phyloP scores from a whole-genome alignment of 2,329 filamentous ascomycete species.

The Aspergillus unguis region DNA sequence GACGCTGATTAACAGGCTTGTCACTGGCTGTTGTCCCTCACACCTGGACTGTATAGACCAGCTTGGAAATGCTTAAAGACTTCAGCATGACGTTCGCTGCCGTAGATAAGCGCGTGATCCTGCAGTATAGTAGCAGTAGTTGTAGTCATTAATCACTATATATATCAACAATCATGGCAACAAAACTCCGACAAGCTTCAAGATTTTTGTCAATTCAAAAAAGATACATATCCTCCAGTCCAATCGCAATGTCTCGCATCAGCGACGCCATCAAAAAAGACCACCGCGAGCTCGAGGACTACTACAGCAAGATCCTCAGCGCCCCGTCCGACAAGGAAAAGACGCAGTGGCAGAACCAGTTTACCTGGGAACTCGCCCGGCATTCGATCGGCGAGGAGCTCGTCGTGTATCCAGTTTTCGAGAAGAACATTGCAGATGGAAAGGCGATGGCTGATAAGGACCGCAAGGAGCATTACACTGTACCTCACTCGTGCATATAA shows the following conservation, averaged over 20 bases:
- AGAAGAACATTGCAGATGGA: constrained; percentile 46
- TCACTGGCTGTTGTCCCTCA: not conserved
- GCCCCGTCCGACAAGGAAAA: constrained; percentile 40
- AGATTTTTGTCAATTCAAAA: not conserved
- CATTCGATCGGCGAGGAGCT: constrained; percentile 51
- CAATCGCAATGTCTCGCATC: constrained; percentile 15
- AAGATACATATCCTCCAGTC: not conserved
- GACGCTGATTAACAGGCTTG: not conserved
- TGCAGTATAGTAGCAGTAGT: no score
- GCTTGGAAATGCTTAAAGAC: no score
- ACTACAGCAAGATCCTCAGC: constrained; percentile 42
- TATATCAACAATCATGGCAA: not conserved
- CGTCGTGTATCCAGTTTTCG: constrained; percentile 52
- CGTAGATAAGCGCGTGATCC: no score
- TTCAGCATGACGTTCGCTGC: not conserved
- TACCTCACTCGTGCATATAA: not conserved
- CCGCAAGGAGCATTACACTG: constrained; percentile 42
- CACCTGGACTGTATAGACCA: no score
- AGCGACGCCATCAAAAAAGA: constrained; percentile 39
- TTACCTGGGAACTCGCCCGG: constrained; percentile 51
- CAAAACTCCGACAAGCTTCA: not conserved
- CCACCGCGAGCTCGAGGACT: constrained; percentile 39
- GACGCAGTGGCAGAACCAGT: constrained; percentile 47
- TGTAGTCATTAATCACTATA: not conserved
- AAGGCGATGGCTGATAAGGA: constrained; percentile 46